Base-by-base conservation (phyloP, 108 stramenopile species). In the Nitzschia sp. region DNA sequence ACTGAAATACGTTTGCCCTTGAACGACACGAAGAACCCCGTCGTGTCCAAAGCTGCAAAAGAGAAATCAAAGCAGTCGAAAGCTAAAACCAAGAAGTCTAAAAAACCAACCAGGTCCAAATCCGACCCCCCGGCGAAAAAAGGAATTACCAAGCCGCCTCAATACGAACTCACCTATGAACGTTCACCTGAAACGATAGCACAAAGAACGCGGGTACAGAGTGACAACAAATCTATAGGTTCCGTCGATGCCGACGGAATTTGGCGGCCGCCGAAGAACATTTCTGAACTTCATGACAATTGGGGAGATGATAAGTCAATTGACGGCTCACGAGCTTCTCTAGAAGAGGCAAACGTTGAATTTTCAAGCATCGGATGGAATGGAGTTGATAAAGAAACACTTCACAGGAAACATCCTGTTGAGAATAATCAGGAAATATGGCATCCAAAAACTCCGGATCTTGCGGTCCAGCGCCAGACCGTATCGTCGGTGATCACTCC, bases 191-290 rank as follows among this genome's bases (percentile, higher is more conserved):
- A 6, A 42, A 42, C 13, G 38, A 42, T 42, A 42, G 9, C 9
- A 42, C 38, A 13, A 6, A 42, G 38, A 9, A 6, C 13, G 38
- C 38, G 13, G 13, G 38, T 42, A 42, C 49, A 8, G 49, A 19
- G 21, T 19, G 49, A 51, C 49, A 19, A 51, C 49, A 23, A 19
- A 17, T 57, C 56, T 24, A 57, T 8, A 5, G n/a, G 56, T 29
- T 57, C 56, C 4, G 29, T 57, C 23, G 56, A 57, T 28, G 26
- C 56, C 24, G 56, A 57, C 8, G 56, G 29, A 13, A 57, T 57
- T 28, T 54, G 53, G 53, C 53, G 53, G 19, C 53, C 53, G 21
- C 53, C 53, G 19, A 54, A 24, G n/a, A 54, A 54, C n/a, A 54
- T 54, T 6, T 6, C 18, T 6, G 53, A 15, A 42, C 38, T 42